These are phyloP conservation scores for Leishmania gerbilli DNA, from an alignment of 208 protist genomes.

Conservation along the genomic window DNA sequence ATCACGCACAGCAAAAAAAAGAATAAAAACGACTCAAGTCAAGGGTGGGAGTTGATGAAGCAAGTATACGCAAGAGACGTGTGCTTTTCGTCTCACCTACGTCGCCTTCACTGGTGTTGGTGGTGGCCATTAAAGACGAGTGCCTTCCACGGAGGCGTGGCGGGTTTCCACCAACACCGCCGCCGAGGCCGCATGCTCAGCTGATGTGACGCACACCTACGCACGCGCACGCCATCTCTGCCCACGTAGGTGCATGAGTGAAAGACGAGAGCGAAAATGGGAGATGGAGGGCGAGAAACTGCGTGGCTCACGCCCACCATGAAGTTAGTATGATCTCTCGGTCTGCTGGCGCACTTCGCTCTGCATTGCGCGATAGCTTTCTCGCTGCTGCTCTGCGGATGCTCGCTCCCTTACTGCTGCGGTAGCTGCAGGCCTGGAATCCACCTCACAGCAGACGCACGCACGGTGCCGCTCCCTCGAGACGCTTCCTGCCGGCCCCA, in stretches of 20 bases:
- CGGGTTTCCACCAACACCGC: background rate
- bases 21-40: background rate
- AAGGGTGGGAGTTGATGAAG: background rate
- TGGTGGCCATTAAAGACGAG: background rate
- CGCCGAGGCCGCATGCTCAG: background rate
- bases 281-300: background rate
- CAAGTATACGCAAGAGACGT: background rate
- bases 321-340: background rate
- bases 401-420: background rate
- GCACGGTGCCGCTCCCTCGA: background rate
- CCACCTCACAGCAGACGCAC: background rate
- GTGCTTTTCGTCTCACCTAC: background rate
- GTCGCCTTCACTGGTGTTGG: background rate
- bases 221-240: background rate
- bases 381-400: background rate
- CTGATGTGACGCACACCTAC: background rate
- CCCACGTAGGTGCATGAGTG: background rate
- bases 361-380: background rate
- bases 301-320: background rate
- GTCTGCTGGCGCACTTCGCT: background rate
- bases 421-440: background rate
- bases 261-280: background rate
- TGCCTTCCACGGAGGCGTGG: background rate
- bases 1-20: background rate
- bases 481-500: background rate